These are phyloP conservation scores for Colletotrichum endophyticum DNA, from an alignment of 2,329 filamentous ascomycete species.

Conservation along the genomic window DNA sequence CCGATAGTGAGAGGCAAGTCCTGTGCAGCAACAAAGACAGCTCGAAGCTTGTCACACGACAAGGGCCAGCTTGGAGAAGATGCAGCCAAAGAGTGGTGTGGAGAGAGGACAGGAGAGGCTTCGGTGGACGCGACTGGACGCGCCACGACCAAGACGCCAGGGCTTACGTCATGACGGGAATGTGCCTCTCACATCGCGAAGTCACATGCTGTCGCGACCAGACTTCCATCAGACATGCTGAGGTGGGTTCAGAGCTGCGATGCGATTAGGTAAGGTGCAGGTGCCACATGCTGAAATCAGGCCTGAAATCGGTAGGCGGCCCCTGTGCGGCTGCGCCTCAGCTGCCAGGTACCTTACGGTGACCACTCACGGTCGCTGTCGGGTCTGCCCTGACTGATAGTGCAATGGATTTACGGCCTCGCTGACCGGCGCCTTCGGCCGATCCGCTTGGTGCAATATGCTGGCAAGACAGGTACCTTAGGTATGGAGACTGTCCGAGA, in stretches of 20 bases:
- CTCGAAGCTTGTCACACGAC: neutral
- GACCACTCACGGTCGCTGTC: neutral
- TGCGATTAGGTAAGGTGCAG: neutral
- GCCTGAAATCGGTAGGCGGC: neutral
- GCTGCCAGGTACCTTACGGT: neutral
- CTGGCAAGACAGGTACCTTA: neutral
- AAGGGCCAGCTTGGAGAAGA: neutral
- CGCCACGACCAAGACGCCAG: neutral
- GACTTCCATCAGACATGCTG: no score
- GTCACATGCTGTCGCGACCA: neutral
- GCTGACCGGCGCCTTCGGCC: neutral
- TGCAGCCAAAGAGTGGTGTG: neutral
- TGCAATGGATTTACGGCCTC: no score
- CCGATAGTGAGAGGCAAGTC: neutral
- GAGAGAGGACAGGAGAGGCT: neutral
- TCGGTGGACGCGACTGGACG: neutral
- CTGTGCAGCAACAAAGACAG: neutral
- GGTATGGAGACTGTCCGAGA: neutral
- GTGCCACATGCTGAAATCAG: neutral
- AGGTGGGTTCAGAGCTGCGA: neutral
- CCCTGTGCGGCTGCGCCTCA: neutral
- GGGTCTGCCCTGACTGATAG: neutral
- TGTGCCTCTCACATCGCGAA: neutral
- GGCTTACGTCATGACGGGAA: neutral
- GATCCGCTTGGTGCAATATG: neutral